These are phyloP conservation scores for Phytophthora citrophthora DNA, from an alignment of 352 stramenopile species.

Conservation along the genomic window DNA sequence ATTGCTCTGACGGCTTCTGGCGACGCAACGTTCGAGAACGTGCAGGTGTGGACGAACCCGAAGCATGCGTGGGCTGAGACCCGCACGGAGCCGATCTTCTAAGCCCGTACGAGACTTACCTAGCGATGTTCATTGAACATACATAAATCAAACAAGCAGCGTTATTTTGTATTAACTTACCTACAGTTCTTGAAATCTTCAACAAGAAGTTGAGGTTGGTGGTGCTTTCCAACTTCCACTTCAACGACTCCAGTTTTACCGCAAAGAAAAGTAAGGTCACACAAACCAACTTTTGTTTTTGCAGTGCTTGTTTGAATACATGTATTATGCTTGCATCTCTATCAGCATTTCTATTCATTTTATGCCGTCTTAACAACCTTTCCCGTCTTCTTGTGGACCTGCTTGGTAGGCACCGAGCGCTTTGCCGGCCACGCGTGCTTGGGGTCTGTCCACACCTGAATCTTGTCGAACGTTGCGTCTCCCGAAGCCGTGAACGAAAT, in stretches of 20 bases:
- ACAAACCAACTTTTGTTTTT: neutral
- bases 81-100: slow-evolving; percentile 44
- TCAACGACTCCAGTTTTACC: neutral
- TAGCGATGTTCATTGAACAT: slow-evolving; percentile 12
- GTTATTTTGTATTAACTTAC: slow-evolving; percentile 2
- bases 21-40: slow-evolving; percentile 59
- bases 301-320: too few species aligned
- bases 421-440: slow-evolving; percentile 63
- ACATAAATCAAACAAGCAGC: slow-evolving; percentile 14
- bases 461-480: slow-evolving; percentile 54
- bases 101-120: slow-evolving; percentile 4
- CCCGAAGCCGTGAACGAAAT: slow-evolving; percentile 57
- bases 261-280: too few species aligned
- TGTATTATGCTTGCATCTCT: neutral
- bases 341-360: neutral
- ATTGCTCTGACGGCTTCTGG: slow-evolving; percentile 59
- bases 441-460: slow-evolving; percentile 60
- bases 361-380: slow-evolving; percentile 7
- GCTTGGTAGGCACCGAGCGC: slow-evolving; percentile 37
- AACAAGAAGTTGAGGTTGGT: too few species aligned
- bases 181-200: too few species aligned
- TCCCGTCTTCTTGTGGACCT: slow-evolving; percentile 22
- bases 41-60: slow-evolving; percentile 68
- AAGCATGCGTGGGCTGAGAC: slow-evolving; percentile 66
- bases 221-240: neutral